phyloP scores from a whole-genome alignment of 1,284 basidiomycete species.

The Irpex lacteus region DNA sequence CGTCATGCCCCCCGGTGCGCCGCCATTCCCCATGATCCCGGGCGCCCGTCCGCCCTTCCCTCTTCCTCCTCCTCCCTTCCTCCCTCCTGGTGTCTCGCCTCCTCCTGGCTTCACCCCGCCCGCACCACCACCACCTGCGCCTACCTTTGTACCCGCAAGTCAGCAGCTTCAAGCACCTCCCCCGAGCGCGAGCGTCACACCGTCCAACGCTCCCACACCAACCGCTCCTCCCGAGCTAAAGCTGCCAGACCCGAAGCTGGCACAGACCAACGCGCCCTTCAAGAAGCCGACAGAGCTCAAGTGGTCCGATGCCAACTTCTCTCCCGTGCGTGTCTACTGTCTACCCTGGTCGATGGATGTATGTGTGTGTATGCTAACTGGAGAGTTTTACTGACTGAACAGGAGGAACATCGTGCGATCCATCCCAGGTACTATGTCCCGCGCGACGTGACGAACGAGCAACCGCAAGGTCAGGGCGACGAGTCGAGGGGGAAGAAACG shows the following conservation, averaged over 20 bases:
- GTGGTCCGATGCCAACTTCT: slow-evolving; percentile 75
- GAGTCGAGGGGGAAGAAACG: slow-evolving; percentile 74
- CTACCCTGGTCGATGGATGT: background rate
- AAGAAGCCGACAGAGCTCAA: slow-evolving; percentile 80
- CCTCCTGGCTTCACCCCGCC: slow-evolving; percentile 13
- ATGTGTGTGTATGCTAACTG: too few species aligned
- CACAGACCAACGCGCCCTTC: slow-evolving; percentile 67
- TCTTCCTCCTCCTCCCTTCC: slow-evolving; percentile 8
- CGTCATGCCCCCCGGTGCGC: slow-evolving; percentile 18
- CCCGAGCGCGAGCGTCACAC: background rate
- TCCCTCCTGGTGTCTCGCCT: slow-evolving; percentile 16
- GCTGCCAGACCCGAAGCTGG: slow-evolving; percentile 54
- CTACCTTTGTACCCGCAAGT: slow-evolving; percentile 13
- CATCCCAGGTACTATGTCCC: slow-evolving; percentile 70
- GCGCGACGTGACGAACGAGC: slow-evolving; percentile 34
- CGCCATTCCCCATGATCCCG: slow-evolving; percentile 18
- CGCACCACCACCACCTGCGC: slow-evolving; percentile 1
- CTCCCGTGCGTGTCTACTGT: slow-evolving; percentile 48
- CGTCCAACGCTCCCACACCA: slow-evolving; percentile 6
- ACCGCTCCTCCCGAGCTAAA: slow-evolving; percentile 31
- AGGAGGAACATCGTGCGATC: slow-evolving; percentile 83
- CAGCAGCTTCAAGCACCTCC: background rate
- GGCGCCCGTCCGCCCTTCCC: slow-evolving; percentile 9
- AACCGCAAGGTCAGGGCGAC: slow-evolving; percentile 33
- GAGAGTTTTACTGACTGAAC: slow-evolving; percentile 3